Evolutionary conservation across 1,284 basidiomycete species (phyloP), one percentile per base, ranked within the genome.

Genomic region (Garcileccinum viscosum): DNA sequence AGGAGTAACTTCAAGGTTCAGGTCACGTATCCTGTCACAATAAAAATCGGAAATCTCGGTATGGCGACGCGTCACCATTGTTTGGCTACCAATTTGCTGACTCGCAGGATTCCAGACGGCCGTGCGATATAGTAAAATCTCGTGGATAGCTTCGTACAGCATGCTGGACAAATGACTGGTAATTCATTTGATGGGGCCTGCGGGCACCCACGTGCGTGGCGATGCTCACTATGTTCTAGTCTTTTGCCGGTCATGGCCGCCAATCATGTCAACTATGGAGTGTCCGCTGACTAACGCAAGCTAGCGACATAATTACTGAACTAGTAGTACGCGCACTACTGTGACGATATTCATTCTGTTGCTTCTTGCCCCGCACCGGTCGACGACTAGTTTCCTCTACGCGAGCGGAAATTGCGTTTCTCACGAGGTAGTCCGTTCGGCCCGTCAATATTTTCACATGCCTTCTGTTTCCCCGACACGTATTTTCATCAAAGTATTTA

Each of bases 1-100:
- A 67, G 63, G 58, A 60, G 65, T 64, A 66, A 66, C 42, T 40
- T 64, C 62, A 56, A 64, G 67, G 68, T 24, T 37, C 50, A 27
- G 32, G 56, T 27, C 50, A 59, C 37, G 37, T 42, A 47, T 56
- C 38, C 12, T 38, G 38, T 61, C 32, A 27, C 35, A 61, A 35
- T 9, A 24, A 24, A 17, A 60, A 61, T 35, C 47, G 42, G 53
- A 50, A 53, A 33, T 24, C 60, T 42, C 27, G 56, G 59, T 47
- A 27, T 42, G 22, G 27, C 60, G 62, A 53, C 32, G 61, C 62
- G 40, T 32, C 24, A 62, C 59, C 53, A 71, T 62, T 63, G 53
- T 17, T 65, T 62, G 37, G 60, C 37, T 33, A 37, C 35, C 37
- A 27, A 33, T 44, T 22, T 60, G 33, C 22, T 56, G 40, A 42